A percentile compares a stretch with the other conserved stretches of the same genome.
These are phyloP conservation scores for Sphagnum fallax DNA, from an alignment of 228 moss, liverwort and hornwort genomes.

Conservation along the genomic window DNA sequence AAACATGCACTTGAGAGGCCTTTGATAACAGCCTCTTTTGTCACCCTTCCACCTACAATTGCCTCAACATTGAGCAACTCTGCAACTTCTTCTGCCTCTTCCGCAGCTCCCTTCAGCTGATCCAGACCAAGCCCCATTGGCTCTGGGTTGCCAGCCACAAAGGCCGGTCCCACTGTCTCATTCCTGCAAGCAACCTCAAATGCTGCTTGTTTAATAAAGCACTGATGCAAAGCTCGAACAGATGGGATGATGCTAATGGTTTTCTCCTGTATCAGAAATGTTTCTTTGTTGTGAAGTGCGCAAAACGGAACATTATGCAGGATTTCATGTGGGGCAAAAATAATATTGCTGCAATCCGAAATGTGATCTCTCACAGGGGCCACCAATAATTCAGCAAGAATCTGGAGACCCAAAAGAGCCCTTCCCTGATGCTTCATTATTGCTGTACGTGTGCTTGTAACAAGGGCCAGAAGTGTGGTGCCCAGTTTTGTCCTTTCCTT, in stretches of 20 bases:
- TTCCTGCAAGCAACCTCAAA: conserved; percentile 2
- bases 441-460: too few relatives aligned
- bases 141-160: conserved; percentile 23
- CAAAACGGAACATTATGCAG: conserved; percentile 19
- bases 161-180: conserved; percentile 7
- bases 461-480: too few relatives aligned
- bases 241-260: conserved; percentile 15
- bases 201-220: conserved; percentile 1
- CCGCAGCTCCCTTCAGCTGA: neutral
- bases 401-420: too few relatives aligned
- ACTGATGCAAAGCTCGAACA: conserved; percentile 12
- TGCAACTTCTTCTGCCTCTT: conserved; percentile 5
- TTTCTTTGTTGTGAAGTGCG: conserved; percentile 14
- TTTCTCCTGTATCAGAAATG: conserved; percentile 22
- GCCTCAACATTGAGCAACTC: conserved; percentile 11
- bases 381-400: too few relatives aligned
- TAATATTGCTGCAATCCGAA: too few relatives aligned
- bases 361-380: too few relatives aligned
- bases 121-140: neutral
- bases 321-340: too few relatives aligned
- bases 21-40: conserved; percentile 12
- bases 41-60: neutral
- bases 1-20: neutral
- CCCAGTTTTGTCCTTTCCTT: too few relatives aligned
- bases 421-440: too few relatives aligned